These are phyloP conservation scores for Candida tammaniensis DNA, from an alignment of 805 yeast genomes.

Conservation along the genomic window DNA sequence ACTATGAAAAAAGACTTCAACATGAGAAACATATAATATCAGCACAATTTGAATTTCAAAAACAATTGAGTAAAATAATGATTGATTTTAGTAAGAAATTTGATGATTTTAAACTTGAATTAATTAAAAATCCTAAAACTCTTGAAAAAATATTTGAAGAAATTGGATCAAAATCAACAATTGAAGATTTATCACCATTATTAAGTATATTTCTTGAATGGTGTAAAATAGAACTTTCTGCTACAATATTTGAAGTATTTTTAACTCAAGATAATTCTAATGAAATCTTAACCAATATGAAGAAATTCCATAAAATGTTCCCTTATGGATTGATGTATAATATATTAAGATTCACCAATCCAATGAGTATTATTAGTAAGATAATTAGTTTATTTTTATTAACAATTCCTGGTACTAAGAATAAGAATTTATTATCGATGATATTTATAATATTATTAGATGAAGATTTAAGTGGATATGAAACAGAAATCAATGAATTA, in stretches of 20 bases:
- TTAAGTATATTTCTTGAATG: slow-evolving; percentile 73
- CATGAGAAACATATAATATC: slow-evolving; percentile 57
- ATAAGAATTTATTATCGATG: slow-evolving; percentile 56
- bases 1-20: slow-evolving; percentile 54
- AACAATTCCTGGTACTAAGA: slow-evolving; percentile 29
- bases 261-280: slow-evolving; percentile 79
- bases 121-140: slow-evolving; percentile 52
- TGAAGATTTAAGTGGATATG: slow-evolving; percentile 16
- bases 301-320: slow-evolving; percentile 68
- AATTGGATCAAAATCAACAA: slow-evolving; percentile 50
- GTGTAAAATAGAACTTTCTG: slow-evolving; percentile 79
- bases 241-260: slow-evolving; percentile 77
- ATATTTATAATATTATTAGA: slow-evolving; percentile 56
- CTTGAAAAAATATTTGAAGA: slow-evolving; percentile 62
- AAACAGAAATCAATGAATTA: slow-evolving; percentile 29
- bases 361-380: slow-evolving; percentile 76
- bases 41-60: slow-evolving; percentile 71
- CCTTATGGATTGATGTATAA: slow-evolving; percentile 80
- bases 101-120: slow-evolving; percentile 53
- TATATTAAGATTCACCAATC: slow-evolving; percentile 80
- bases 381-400: slow-evolving; percentile 77
- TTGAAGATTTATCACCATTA: slow-evolving; percentile 62
- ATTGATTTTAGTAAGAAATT: slow-evolving; percentile 53
- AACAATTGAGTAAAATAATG: slow-evolving; percentile 60
- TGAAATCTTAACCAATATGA: slow-evolving; percentile 69